Evolutionary conservation across 2,329 filamentous ascomycete genomes (phyloP), one percentile per base, ranked within the genome.

Genomic region (Metarhizium humberi): DNA sequence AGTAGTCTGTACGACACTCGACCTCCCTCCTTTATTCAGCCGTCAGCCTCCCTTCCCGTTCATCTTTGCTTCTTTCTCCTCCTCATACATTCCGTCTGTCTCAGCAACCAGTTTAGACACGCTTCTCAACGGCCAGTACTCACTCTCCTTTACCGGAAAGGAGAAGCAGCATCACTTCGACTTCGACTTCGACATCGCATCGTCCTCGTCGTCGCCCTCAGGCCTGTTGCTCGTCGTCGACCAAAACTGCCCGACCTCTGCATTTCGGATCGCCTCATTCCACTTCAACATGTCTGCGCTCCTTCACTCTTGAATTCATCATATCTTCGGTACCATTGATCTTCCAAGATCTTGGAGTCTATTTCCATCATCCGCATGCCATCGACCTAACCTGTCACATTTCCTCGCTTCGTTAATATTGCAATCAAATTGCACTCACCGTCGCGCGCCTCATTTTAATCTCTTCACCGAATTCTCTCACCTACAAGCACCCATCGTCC

Each of bases 271-370:
- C 20, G n/a, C 49, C 38, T 8, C 20, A 48, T 38, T 40, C 18
- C 29, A 52, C 52, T 38, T 50, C 56, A 57, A 55, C 48, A 57
- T 57, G 56, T 52, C 50, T 47, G 53, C 56, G 51, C 25, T 11
- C 45, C 13, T 20, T 48, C 45, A 16, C 11, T 13, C 20, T 20
- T 48, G 13, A 48, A n/a, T 11, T 48, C 11, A 16, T 4, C n/a
- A 10, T 45, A 20, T 20, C 42, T 7, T 45, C 42, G 6, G 5
- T 6, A 25, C n/a, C 16, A 20, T 18, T 25, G n/a, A 45, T 45
- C n/a, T 20, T 45, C 3, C 42, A 45, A 25, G n/a, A 45, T 45
- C 32, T 20, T 45, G 42, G 42, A 2, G n/a, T 45, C 42, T 45
- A 13, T 25, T 45, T 45, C 42, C 10, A 13, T 20, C n/a, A 6